A percentile compares a stretch with the other conserved stretches of the same genome.
Evolutionary conservation across 345 rosid species (phyloP).

Genomic region (Cardamine chenopodiifolia): DNA sequence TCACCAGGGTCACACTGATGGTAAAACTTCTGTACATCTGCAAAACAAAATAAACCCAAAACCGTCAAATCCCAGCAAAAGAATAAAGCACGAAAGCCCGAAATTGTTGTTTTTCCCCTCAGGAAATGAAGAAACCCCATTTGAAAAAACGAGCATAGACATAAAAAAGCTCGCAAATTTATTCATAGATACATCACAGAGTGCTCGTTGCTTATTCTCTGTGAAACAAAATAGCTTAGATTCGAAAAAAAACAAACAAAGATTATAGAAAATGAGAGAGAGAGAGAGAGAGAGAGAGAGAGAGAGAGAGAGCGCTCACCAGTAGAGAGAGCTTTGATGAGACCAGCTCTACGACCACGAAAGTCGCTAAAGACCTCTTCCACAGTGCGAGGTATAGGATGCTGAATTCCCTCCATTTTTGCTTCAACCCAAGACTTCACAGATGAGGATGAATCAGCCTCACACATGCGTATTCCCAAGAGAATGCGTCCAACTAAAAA

Average conservation of each 20-base stretch:
- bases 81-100: constrained; percentile 13
- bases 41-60: constrained; percentile 30
- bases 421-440: constrained; percentile 15
- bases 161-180: constrained; percentile 15
- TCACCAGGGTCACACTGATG: constrained; percentile 76
- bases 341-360: constrained; percentile 68
- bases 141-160: not conserved
- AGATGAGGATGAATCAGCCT: constrained; percentile 12
- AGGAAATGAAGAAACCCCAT: constrained; percentile 2
- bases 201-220: constrained; percentile 1
- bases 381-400: constrained; percentile 58
- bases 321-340: constrained; percentile 68
- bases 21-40: constrained; percentile 67
- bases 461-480: not conserved
- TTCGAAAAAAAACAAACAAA: constrained; percentile 13
- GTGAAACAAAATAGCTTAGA: constrained; percentile 30
- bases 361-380: constrained; percentile 79
- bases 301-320: constrained; percentile 43
- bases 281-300: constrained; percentile 12
- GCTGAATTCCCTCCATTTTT: constrained; percentile 51
- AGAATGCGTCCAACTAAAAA: constrained; percentile 2
- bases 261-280: not conserved
- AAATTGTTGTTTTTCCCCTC: not conserved
- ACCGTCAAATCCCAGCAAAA: constrained; percentile 23
- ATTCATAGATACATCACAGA: not conserved